Evolutionary conservation across 202 grass and related monocot species (phyloP).

Genomic region (Elaeis oleifera): DNA sequence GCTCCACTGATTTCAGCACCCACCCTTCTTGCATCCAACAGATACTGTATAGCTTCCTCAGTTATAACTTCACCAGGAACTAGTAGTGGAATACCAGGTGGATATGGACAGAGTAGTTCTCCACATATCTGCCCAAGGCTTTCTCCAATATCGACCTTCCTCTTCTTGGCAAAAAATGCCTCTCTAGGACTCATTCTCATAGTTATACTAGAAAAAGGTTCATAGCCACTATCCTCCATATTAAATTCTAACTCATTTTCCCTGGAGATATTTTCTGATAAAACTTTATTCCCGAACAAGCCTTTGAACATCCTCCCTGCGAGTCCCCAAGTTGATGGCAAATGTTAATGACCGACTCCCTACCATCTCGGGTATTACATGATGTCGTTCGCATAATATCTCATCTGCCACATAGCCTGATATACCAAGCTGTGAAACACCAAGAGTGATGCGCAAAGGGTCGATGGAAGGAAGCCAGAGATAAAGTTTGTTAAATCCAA

Average conservation of each 20-base stretch:
- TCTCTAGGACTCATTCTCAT: slow-evolving; percentile 58
- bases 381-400: slow-evolving; percentile 39
- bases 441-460: slow-evolving; percentile 54
- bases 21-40: slow-evolving; percentile 38
- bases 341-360: slow-evolving; percentile 50
- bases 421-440: slow-evolving; percentile 34
- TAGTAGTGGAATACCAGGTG: slow-evolving; percentile 71
- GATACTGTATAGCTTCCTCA: slow-evolving; percentile 42
- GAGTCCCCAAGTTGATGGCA: slow-evolving; percentile 66
- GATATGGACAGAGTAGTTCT: slow-evolving; percentile 75
- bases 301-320: slow-evolving; percentile 41
- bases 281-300: slow-evolving; percentile 42
- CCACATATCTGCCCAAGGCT: slow-evolving; percentile 65
- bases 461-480: slow-evolving; percentile 61
- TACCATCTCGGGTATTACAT: slow-evolving; percentile 65
- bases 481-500: slow-evolving; percentile 46
- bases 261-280: slow-evolving; percentile 45
- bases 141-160: slow-evolving; percentile 37
- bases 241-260: slow-evolving; percentile 13
- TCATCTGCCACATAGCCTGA: slow-evolving; percentile 63
- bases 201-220: slow-evolving; percentile 29
- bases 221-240: slow-evolving; percentile 7
- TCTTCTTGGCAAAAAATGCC: slow-evolving; percentile 70
- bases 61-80: slow-evolving; percentile 74
- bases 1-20: slow-evolving; percentile 55